phyloP scores from a whole-genome alignment of 2,329 filamentous ascomycete genomes.

The Penicillium sp. region DNA sequence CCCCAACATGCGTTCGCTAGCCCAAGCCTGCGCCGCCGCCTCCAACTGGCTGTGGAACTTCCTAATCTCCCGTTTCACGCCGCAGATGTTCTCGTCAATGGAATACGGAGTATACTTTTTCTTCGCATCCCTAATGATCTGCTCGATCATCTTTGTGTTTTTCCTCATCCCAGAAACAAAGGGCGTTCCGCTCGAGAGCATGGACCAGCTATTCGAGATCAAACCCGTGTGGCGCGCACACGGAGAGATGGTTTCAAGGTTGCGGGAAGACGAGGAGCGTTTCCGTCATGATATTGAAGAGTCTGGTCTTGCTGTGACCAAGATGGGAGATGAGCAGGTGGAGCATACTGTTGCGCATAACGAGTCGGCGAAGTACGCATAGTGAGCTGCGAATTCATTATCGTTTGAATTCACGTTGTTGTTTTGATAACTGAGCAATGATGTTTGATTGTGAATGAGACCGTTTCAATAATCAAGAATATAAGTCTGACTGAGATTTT shows the following conservation, averaged over 20 bases:
- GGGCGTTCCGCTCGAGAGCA: constrained; percentile 57
- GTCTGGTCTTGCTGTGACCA: constrained; percentile 14
- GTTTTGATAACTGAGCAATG: too few relatives aligned
- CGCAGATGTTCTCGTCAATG: constrained; percentile 41
- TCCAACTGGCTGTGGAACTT: constrained; percentile 39
- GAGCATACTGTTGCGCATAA: constrained; percentile 9
- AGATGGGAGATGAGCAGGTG: constrained; percentile 16
- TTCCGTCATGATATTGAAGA: constrained; percentile 29
- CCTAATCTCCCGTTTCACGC: constrained; percentile 36
- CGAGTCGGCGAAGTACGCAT: constrained; percentile 14
- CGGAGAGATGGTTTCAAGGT: constrained; percentile 25
- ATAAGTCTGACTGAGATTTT: too few relatives aligned
- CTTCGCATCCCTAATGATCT: constrained; percentile 59
- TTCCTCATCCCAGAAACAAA: constrained; percentile 63
- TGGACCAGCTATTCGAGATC: constrained; percentile 56
- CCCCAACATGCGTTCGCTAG: constrained; percentile 61
- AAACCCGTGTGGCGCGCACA: constrained; percentile 38
- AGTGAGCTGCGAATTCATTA: constrained; percentile 5
- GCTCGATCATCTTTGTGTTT: constrained; percentile 54
- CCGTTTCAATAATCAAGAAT: too few relatives aligned
- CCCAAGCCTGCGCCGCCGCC: constrained; percentile 59
- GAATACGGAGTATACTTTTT: constrained; percentile 64
- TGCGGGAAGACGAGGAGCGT: constrained; percentile 32
- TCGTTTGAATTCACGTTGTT: too few relatives aligned
- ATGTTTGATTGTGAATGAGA: too few relatives aligned